Evolutionary conservation across 2,329 filamentous ascomycete species (phyloP).

Genomic region (Xylaria digitata): DNA sequence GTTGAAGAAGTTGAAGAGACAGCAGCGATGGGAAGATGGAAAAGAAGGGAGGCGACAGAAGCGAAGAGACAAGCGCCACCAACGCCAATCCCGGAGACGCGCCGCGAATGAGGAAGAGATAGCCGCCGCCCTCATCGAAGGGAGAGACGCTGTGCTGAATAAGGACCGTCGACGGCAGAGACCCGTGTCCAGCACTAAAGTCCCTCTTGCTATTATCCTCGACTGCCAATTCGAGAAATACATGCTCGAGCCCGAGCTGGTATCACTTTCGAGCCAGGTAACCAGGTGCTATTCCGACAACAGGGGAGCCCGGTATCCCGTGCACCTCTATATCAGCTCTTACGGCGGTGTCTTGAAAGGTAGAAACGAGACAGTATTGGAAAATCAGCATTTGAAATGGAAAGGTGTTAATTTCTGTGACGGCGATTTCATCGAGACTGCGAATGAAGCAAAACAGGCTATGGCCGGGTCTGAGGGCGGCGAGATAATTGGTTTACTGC

Average conservation of each 20-base stretch:
- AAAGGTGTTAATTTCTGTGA: slow-evolving; percentile 79
- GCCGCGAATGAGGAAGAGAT: slow-evolving; percentile 62
- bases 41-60: slow-evolving; percentile 69
- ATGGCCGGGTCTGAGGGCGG: slow-evolving; percentile 72
- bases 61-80: slow-evolving; percentile 67
- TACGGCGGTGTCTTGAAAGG: slow-evolving; percentile 81
- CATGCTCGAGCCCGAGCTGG: slow-evolving; percentile 87
- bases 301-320: slow-evolving; percentile 71
- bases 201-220: slow-evolving; percentile 84
- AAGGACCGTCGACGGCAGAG: slow-evolving; percentile 51
- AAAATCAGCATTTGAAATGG: slow-evolving; percentile 80
- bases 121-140: slow-evolving; percentile 57
- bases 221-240: slow-evolving; percentile 93
- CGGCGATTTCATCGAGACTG: slow-evolving; percentile 78
- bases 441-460: slow-evolving; percentile 70
- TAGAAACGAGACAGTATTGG: slow-evolving; percentile 81
- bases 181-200: slow-evolving; percentile 53
- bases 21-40: slow-evolving; percentile 80
- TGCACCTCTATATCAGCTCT: slow-evolving; percentile 80
- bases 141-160: slow-evolving; percentile 55
- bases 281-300: slow-evolving; percentile 93
- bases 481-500: slow-evolving; percentile 68
- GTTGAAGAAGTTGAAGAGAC: slow-evolving; percentile 79
- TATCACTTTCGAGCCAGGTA: slow-evolving; percentile 85
- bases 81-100: slow-evolving; percentile 60